Conservation (phyloP, 306 rosid species). For the Prunus kanzakura region DNA sequence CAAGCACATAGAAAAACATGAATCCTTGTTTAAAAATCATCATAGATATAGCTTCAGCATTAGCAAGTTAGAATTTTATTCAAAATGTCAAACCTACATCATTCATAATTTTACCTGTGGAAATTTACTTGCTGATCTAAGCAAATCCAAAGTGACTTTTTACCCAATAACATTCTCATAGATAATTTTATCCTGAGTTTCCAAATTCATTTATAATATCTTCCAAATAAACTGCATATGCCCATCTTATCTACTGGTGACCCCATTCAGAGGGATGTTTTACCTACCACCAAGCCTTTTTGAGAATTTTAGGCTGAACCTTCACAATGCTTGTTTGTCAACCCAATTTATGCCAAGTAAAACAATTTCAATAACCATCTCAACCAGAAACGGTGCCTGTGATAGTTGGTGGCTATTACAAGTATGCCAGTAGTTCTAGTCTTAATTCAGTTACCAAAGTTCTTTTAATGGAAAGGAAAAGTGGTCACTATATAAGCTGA, state of each 20-base stretch:
- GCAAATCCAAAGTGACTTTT: neutral
- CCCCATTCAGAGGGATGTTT: neutral
- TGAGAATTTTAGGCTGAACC: neutral
- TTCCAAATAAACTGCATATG: neutral
- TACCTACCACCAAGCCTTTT: neutral
- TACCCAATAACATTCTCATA: neutral
- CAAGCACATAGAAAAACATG: neutral
- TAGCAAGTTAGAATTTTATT: neutral
- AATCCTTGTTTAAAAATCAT: neutral
- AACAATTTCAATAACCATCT: neutral
- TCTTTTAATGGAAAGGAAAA: neutral
- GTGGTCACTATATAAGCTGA: neutral
- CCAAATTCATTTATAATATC: neutral
- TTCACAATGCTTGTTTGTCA: neutral
- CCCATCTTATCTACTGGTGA: neutral
- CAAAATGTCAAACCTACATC: neutral
- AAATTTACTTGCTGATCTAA: neutral
- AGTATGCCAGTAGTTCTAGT: neutral
- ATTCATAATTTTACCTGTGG: neutral
- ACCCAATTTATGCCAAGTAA: neutral
- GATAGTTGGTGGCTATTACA: neutral
- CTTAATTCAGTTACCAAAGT: neutral
- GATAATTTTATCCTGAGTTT: neutral
- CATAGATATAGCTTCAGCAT: neutral
- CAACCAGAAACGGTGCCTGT: neutral